Conservation (phyloP, 2,329 filamentous ascomycete genomes). For the Xylaria hypoxylon region DNA sequence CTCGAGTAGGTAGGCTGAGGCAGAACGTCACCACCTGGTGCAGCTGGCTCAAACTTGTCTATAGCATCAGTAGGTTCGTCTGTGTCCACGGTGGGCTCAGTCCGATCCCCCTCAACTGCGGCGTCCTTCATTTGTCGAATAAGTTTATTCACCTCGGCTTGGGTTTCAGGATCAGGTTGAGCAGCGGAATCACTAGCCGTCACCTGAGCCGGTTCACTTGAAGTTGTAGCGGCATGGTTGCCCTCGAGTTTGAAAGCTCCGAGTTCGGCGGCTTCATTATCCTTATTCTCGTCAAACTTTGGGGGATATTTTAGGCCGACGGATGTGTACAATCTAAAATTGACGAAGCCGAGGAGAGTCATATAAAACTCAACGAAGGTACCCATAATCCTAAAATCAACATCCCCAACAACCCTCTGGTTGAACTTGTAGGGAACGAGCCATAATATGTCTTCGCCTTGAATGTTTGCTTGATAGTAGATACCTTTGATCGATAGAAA, state of each 20-base stretch:
- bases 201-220: slow-evolving; percentile 65
- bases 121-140: slow-evolving; percentile 73
- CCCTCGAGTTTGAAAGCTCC: slow-evolving; percentile 92
- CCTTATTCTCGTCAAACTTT: slow-evolving; percentile 87
- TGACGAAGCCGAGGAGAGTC: slow-evolving; percentile 93
- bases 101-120: slow-evolving; percentile 58
- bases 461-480: slow-evolving; percentile 97
- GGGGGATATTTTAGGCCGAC: slow-evolving; percentile 94
- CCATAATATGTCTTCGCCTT: slow-evolving; percentile 97
- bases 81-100: slow-evolving; percentile 56
- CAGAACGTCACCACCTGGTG: slow-evolving; percentile 85
- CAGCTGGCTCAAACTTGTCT: slow-evolving; percentile 90
- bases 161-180: slow-evolving; percentile 70
- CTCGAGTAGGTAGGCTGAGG: slow-evolving; percentile 78
- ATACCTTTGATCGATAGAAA: slow-evolving; percentile 99
- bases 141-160: slow-evolving; percentile 76
- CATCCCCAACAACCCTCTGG: slow-evolving; percentile 90
- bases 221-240: slow-evolving; percentile 67
- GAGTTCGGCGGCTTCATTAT: slow-evolving; percentile 89
- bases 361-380: slow-evolving; percentile 99
- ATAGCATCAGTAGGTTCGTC: slow-evolving; percentile 71
- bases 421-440: slow-evolving; percentile 98
- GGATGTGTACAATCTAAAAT: slow-evolving; percentile 93
- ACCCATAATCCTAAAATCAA: slow-evolving; percentile 99
- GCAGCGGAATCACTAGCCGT: slow-evolving; percentile 63